Evolutionary conservation across 2,329 filamentous ascomycete species (phyloP).

Genomic region (Alternaria sp.): DNA sequence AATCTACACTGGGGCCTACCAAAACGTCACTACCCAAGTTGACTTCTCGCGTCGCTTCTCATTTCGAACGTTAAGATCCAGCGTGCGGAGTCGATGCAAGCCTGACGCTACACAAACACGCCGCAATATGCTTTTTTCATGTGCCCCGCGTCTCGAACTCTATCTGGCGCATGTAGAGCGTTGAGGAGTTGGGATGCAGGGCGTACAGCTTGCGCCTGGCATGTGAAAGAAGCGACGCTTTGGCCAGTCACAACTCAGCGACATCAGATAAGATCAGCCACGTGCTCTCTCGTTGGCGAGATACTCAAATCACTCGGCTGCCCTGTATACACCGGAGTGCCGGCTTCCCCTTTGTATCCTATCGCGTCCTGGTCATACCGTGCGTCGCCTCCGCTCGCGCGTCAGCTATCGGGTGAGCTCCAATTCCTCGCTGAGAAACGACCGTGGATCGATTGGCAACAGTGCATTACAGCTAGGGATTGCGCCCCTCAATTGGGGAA

Average conservation of each 20-base stretch:
- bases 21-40: constrained; percentile 11
- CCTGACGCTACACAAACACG: constrained; percentile 2
- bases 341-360: background rate
- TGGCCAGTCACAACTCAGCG: constrained; percentile 17
- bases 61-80: constrained; percentile 1
- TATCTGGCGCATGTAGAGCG: constrained; percentile 13
- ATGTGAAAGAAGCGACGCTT: constrained; percentile 34
- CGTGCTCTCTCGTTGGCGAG: constrained; percentile 15
- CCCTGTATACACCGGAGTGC: background rate
- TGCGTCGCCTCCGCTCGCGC: constrained; percentile 4
- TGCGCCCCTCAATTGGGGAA: constrained; percentile 10
- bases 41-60: background rate
- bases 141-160: constrained; percentile 15
- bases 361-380: background rate
- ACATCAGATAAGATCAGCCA: constrained; percentile 20
- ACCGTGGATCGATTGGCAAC: constrained; percentile 7
- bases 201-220: constrained; percentile 19
- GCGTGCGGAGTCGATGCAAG: constrained; percentile 9
- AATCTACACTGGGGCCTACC: constrained; percentile 1
- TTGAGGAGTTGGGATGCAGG: constrained; percentile 26
- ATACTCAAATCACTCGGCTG: constrained; percentile 1
- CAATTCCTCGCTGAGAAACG: constrained; percentile 1
- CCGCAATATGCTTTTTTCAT: constrained; percentile 9
- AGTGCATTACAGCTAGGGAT: constrained; percentile 1
- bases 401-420: constrained; percentile 1